A percentile compares a stretch with the other conserved stretches of the same genome.
phyloP scores from a whole-genome alignment of 202 grass and related monocot species.

The Setaria italica region DNA sequence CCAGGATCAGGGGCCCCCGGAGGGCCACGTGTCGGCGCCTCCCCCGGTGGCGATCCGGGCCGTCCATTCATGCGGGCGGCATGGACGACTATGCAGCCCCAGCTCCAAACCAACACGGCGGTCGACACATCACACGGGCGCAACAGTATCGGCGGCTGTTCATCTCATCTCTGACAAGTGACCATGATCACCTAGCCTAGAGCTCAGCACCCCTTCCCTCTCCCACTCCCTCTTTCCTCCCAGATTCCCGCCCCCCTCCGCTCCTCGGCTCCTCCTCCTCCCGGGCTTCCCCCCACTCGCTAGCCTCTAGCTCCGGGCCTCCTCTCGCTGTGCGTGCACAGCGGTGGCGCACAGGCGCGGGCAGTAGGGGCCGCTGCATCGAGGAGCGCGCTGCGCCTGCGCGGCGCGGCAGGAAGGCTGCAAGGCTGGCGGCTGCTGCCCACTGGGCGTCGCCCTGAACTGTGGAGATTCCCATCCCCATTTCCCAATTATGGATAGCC shows the following conservation, averaged over 20 bases:
- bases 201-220: conserved; percentile 3
- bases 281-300: neutral
- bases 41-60: neutral
- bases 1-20: neutral
- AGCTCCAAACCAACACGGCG: conserved; percentile 19
- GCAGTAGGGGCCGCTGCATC: neutral
- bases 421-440: conserved; percentile 60
- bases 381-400: neutral
- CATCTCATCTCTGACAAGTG: conserved; percentile 23
- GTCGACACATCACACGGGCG: conserved; percentile 37
- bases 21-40: conserved; percentile 3
- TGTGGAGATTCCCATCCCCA: conserved; percentile 67
- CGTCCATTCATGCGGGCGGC: conserved; percentile 12
- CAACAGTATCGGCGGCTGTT: conserved; percentile 37
- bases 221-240: neutral
- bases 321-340: conserved; percentile 33
- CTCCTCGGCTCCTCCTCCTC: neutral
- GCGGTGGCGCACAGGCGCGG: conserved; percentile 19
- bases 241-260: conserved; percentile 12
- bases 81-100: conserved; percentile 36
- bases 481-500: conserved; percentile 54
- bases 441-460: conserved; percentile 28
- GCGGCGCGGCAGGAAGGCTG: conserved; percentile 39
- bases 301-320: conserved; percentile 2
- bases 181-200: conserved; percentile 45